Evolutionary conservation across 495 filamentous ascomycete genomes (phyloP), one percentile per base, ranked within the genome.

Genomic region (Penicillium paradoxum): DNA sequence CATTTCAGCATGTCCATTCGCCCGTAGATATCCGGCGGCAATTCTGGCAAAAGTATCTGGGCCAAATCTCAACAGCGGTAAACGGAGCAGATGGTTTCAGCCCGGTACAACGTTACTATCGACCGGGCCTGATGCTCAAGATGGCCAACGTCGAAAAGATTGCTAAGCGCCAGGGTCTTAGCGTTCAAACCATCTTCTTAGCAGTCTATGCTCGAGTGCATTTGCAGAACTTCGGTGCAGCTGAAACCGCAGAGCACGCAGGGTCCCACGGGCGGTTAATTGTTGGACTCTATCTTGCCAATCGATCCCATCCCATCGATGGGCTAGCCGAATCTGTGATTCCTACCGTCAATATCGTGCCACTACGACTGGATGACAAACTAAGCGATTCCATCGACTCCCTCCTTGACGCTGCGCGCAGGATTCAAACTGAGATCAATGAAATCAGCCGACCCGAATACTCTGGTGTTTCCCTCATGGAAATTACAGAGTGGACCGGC

Each of bases 401-500:
- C 45, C 51, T 70, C 4, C 59, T 67, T 14, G 41, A 48, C 2
- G 57, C 58, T 6, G 67, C 69, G 27, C 47, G 49, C 10, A 50
- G 51, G 13, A 68, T 72, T 13, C 69, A 72, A 44, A 49, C 56
- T 13, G 67, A 72, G 15, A 58, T 72, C 27, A 56, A 59, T 24
- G 43, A 61, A 43, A 69, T 72, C 57, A 70, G 68, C 46, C 53
- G 41, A 14, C 44, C 56, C 8, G 67, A 67, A 33, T 57, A 71
- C 41, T 56, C 64, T 11, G 45, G 58, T 10, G 66, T 69, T 5
- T 70, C 67, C 22, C 57, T 72, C 5, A 8, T 55, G 6, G 69
- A 72, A 45, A 70, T 72, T 54, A 56, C 54, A 17, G 64, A 64
- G 41, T 72, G 69, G 69, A 71, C 69, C 4, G 67, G 69, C 18